These are phyloP conservation scores for Sugiyamaella neomexicana DNA, from an alignment of 1,139 yeast genomes.

Conservation along the genomic window DNA sequence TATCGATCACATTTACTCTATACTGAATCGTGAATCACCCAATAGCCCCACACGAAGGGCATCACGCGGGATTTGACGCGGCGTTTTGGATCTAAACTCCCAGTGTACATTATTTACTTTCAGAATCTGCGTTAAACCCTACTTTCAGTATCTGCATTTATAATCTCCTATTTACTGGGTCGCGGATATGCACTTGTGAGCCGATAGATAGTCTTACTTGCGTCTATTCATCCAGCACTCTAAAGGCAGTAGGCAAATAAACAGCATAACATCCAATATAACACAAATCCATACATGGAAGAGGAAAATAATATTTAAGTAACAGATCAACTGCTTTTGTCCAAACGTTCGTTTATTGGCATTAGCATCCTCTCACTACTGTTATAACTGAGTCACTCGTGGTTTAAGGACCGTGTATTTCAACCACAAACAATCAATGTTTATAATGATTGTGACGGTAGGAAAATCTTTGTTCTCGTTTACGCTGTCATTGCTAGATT, in stretches of 20 bases:
- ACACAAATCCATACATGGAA: too few species aligned
- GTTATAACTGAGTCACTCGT: not conserved
- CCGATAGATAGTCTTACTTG: slow-evolving; percentile 1
- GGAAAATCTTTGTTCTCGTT: slow-evolving; percentile 7
- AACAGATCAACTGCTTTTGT: not conserved
- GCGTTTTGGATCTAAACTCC: too few species aligned
- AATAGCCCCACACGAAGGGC: not conserved
- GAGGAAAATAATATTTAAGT: not conserved
- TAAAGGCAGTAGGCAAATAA: too few species aligned
- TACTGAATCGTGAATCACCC: not conserved
- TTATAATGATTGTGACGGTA: not conserved
- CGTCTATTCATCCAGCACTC: not conserved
- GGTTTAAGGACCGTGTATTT: too few species aligned
- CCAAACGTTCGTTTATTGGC: not conserved
- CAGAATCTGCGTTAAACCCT: too few species aligned
- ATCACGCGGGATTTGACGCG: not conserved
- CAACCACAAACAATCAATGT: not conserved
- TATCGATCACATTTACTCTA: too few species aligned
- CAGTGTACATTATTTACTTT: too few species aligned
- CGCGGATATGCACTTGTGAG: slow-evolving; percentile 8
- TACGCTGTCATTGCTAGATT: not conserved
- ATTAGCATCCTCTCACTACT: not conserved
- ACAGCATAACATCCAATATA: too few species aligned
- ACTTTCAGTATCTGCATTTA: too few species aligned
- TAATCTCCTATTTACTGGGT: not conserved